A percentile compares a stretch with the other conserved stretches of the same genome.
These are phyloP conservation scores for Kluyveromyces sp. DNA, from an alignment of 1,139 yeast genomes.

Conservation along the genomic window DNA sequence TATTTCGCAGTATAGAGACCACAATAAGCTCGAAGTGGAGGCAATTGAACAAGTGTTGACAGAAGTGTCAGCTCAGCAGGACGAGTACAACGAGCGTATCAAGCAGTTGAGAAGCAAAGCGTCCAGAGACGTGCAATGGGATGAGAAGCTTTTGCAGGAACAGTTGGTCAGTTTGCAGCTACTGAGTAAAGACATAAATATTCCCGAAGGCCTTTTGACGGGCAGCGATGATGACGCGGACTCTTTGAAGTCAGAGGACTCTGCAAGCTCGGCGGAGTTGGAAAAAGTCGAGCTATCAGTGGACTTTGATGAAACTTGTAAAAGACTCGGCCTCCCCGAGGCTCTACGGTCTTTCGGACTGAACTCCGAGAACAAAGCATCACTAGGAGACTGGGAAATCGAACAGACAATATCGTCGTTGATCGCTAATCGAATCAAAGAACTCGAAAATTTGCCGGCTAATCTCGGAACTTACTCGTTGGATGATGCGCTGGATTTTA, in stretches of 20 bases:
- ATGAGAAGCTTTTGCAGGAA: constrained; percentile 48
- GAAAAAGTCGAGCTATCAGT: constrained; percentile 27
- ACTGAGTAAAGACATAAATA: constrained; percentile 67
- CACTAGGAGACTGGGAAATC: constrained; percentile 32
- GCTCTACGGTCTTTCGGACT: constrained; percentile 25
- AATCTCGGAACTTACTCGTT: constrained; percentile 61
- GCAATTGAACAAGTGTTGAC: constrained; percentile 34
- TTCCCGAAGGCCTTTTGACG: constrained; percentile 47
- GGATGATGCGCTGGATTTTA: constrained; percentile 33
- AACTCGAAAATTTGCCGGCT: constrained; percentile 70
- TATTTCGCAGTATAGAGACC: constrained; percentile 22
- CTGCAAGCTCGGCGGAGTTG: constrained; percentile 8
- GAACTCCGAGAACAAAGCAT: constrained; percentile 13
- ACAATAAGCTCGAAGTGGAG: constrained; percentile 24
- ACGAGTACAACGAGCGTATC: constrained; percentile 32
- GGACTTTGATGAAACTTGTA: constrained; percentile 32
- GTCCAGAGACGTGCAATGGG: constrained; percentile 30
- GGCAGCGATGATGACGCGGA: constrained; percentile 14
- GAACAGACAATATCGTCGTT: constrained; percentile 50
- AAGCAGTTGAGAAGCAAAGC: constrained; percentile 27
- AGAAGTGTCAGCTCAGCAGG: constrained; percentile 34
- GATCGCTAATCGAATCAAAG: constrained; percentile 63
- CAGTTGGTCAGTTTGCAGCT: constrained; percentile 75
- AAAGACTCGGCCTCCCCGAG: constrained; percentile 31
- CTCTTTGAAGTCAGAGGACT: constrained; percentile 6